These are phyloP conservation scores for Penicillium sp. DNA, from an alignment of 2,329 filamentous ascomycete genomes.

Conservation along the genomic window DNA sequence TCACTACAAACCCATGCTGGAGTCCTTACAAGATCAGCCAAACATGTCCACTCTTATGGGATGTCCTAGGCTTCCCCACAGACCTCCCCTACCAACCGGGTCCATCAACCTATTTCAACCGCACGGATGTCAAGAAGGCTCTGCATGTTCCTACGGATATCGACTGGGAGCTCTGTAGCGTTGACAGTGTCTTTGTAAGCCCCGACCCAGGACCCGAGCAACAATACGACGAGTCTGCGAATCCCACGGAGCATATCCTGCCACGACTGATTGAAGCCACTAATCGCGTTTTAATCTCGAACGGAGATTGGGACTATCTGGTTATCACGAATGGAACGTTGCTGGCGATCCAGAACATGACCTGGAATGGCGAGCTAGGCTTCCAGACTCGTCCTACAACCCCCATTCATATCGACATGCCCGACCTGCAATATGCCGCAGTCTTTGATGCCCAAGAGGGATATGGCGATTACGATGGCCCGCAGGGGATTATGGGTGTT, in stretches of 20 bases:
- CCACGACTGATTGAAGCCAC: constrained; percentile 52
- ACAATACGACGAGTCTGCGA: constrained; percentile 47
- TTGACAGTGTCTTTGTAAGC: constrained; percentile 47
- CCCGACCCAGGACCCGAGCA: constrained; percentile 39
- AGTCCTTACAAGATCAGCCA: constrained; percentile 71
- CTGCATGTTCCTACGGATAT: constrained; percentile 58
- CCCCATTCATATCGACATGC: constrained; percentile 33
- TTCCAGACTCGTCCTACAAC: constrained; percentile 67
- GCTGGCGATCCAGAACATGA: constrained; percentile 78
- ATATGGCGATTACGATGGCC: constrained; percentile 63
- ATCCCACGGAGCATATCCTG: constrained; percentile 54
- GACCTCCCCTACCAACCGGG: constrained; percentile 57
- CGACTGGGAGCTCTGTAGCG: constrained; percentile 38
- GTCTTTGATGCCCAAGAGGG: constrained; percentile 54
- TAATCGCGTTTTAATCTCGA: constrained; percentile 70
- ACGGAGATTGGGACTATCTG: constrained; percentile 72
- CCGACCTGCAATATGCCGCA: constrained; percentile 57
- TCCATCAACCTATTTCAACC: constrained; percentile 67
- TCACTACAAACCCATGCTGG: constrained; percentile 71
- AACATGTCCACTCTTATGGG: constrained; percentile 69
- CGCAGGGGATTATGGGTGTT: constrained; percentile 66
- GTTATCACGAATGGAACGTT: constrained; percentile 70
- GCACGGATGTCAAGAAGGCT: constrained; percentile 66
- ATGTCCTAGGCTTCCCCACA: constrained; percentile 65
- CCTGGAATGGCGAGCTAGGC: constrained; percentile 70